Percentiles rank a stretch among this genome's conserved stretches.
Evolutionary conservation across 495 filamentous ascomycete genomes (phyloP).

Genomic region (Podospora australis): DNA sequence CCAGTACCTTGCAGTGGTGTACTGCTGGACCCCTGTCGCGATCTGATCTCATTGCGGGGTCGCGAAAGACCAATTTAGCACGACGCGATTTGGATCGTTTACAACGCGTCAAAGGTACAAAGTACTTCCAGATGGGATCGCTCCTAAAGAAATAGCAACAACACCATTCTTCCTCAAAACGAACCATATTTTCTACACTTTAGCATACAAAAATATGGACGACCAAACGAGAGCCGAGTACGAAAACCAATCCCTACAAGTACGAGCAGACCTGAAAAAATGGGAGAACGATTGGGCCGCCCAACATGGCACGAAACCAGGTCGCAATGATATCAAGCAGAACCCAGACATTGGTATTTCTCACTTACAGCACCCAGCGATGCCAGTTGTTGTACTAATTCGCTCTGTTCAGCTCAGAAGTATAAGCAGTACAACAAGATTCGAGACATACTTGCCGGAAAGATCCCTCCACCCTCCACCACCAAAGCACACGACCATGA

Average conservation of each 20-base stretch:
- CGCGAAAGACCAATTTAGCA: too few relatives aligned
- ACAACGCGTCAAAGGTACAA: too few relatives aligned
- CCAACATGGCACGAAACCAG: slow-evolving; percentile 63
- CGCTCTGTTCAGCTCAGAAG: too few relatives aligned
- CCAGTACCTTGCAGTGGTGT: too few relatives aligned
- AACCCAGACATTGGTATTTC: slow-evolving; percentile 74
- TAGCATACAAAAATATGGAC: slow-evolving; percentile 34
- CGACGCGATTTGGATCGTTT: background rate
- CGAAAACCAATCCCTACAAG: slow-evolving; percentile 34
- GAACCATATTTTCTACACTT: slow-evolving; percentile 3
- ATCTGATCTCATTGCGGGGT: too few relatives aligned
- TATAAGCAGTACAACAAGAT: slow-evolving; percentile 85
- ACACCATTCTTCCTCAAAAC: too few relatives aligned
- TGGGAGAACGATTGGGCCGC: slow-evolving; percentile 78
- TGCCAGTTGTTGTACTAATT: too few relatives aligned
- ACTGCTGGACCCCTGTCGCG: too few relatives aligned
- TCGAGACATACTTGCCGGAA: slow-evolving; percentile 53
- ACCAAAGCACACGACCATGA: slow-evolving; percentile 24
- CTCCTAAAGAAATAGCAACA: too few relatives aligned
- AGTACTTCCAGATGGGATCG: too few relatives aligned
- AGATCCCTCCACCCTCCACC: slow-evolving; percentile 32
- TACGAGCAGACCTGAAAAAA: slow-evolving; percentile 73
- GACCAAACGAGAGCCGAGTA: slow-evolving; percentile 30
- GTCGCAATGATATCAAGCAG: slow-evolving; percentile 79
- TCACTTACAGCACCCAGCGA: too few relatives aligned